Base-by-base conservation (phyloP, 2,329 filamentous ascomycete species). In the Blumeriella jaapii region DNA sequence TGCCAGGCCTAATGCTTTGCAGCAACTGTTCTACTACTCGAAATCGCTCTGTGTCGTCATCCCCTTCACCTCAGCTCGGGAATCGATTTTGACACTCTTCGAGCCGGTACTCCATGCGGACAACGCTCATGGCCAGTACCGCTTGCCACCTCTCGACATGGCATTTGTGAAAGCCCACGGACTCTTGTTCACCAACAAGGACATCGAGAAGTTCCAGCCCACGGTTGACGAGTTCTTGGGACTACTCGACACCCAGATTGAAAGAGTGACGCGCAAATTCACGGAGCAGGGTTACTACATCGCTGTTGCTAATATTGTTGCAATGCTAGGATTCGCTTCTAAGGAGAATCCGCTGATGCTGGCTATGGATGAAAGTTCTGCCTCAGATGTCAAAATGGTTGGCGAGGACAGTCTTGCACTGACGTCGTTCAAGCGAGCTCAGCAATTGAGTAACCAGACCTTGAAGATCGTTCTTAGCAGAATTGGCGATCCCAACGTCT, bases 11-110 rank as follows among this genome's bases (percentile, higher is more conserved):
- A 77, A 82, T 40, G 69, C 70, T 0, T 57, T 85, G 0, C 73
- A 79, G 37, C 82, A 89, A 52, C 57, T 87, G 0, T 85, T 73
- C 48, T 82, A 74, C 40, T 89, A 86, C 45, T 60, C 67, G 0
- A 83, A 83, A 41, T 75, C 76, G 0, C 63, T 89, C 0, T 82
- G 74, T 17, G 81, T 82, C 0, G 0, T 40, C 3, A 42, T 46
- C 3, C 51, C 51, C 39, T 89, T 89, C 39, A 54, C 58, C 0
- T 77, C 74, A n/a, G 74, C 80, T 0, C 66, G 69, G 4, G 79
- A 84, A 31, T 82, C 71, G 0, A 74, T 87, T 23, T 64, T 78
- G 54, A 83, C 78, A 0, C 56, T 87, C 0, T 78, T 87, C 40
- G 70, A 77, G 3, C 73, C 73, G 0, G 58, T 77, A 0, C 46